These are phyloP conservation scores for Kwoniella dendrophila DNA, from an alignment of 768 basidiomycete species.

Conservation along the genomic window DNA sequence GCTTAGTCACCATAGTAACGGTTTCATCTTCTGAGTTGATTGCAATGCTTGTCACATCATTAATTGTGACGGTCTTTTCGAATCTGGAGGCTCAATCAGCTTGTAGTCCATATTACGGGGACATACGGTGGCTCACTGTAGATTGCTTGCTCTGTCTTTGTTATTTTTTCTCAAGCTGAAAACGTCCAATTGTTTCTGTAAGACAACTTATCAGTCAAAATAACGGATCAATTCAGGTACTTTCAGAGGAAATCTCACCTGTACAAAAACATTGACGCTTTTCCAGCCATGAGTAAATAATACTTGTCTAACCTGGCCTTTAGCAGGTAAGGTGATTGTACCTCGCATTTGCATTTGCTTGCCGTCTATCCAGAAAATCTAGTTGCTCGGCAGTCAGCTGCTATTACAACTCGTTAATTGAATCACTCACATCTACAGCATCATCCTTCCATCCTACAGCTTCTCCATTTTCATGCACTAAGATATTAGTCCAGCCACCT, in stretches of 20 bases:
- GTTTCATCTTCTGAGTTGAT: no score
- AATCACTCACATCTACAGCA: constrained; percentile 35
- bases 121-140: not conserved
- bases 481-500: constrained; percentile 33
- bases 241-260: constrained; percentile 17
- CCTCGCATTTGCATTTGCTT: constrained; percentile 26
- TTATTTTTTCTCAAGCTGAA: not conserved
- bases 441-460: constrained; percentile 30
- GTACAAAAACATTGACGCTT: not conserved
- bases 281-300: constrained; percentile 8
- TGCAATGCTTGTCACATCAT: no score
- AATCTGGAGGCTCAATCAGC: no score
- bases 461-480: constrained; percentile 15
- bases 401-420: not conserved
- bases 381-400: not conserved
- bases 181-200: not conserved
- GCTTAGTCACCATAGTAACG: no score
- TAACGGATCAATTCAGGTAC: not conserved
- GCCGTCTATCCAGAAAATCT: constrained; percentile 35
- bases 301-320: not conserved
- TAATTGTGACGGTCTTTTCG: no score
- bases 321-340: not conserved
- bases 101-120: not conserved
- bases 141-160: not conserved
- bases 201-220: not conserved